Conservation (phyloP, 768 basidiomycete species). For the Pholiota molesta region DNA sequence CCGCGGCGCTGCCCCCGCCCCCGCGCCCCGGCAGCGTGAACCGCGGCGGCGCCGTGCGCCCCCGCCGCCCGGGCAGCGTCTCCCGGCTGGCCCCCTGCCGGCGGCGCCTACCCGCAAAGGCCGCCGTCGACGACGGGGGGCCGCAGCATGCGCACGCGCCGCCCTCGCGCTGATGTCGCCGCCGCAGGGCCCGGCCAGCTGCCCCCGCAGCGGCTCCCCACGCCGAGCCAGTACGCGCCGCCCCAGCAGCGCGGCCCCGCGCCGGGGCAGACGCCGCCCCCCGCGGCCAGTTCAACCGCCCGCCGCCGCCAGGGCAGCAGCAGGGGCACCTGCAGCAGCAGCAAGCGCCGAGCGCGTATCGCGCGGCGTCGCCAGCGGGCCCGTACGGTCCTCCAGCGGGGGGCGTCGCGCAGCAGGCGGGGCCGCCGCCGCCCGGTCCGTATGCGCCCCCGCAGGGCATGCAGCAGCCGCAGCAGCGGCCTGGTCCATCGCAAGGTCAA, state of each 20-base stretch:
- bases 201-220: conserved; percentile 41
- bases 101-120: conserved; percentile 28
- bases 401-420: conserved; percentile 25
- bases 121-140: conserved; percentile 24
- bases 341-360: conserved; percentile 33
- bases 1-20: conserved; percentile 59
- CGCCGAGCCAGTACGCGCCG: conserved; percentile 52
- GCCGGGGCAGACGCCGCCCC: conserved; percentile 47
- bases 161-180: conserved; percentile 51
- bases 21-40: conserved; percentile 66
- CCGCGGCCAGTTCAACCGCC: conserved; percentile 41
- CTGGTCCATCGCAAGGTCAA: conserved; percentile 24
- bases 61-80: conserved; percentile 36
- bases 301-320: conserved; percentile 29
- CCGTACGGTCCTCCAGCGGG: conserved; percentile 27
- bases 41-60: conserved; percentile 42
- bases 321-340: conserved; percentile 27
- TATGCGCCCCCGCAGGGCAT: conserved; percentile 47
- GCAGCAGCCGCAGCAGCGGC: conserved; percentile 23
- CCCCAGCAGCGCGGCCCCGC: conserved; percentile 44
- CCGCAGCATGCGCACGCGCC: conserved; percentile 17
- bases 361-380: conserved; percentile 44
- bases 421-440: conserved; percentile 35
- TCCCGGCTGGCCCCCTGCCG: conserved; percentile 29
- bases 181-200: conserved; percentile 35